These are phyloP conservation scores for Magnolia sinica DNA, from an alignment of 164 flowering plant species.

Conservation along the genomic window DNA sequence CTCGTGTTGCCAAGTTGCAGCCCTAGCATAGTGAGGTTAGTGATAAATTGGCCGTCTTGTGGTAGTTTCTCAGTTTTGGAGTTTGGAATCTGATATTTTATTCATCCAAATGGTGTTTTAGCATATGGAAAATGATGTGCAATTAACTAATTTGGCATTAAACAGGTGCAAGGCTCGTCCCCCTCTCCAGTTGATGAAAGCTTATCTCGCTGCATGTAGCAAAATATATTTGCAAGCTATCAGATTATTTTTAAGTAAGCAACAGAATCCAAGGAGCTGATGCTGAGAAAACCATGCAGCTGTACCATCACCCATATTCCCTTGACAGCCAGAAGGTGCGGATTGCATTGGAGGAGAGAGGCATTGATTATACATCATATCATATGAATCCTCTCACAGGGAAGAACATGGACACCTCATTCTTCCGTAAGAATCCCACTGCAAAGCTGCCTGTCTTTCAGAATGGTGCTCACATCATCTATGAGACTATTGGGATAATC, in stretches of 20 bases:
- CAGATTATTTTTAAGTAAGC: background rate
- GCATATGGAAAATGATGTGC: too few species aligned
- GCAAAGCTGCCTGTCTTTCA: constrained; percentile 85
- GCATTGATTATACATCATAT: constrained; percentile 82
- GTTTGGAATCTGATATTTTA: background rate
- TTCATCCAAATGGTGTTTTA: too few species aligned
- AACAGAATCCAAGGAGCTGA: constrained; percentile 7
- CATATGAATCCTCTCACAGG: constrained; percentile 90
- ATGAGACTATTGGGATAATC: constrained; percentile 71
- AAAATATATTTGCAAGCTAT: background rate
- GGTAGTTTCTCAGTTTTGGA: background rate
- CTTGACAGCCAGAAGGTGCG: constrained; percentile 94
- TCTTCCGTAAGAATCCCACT: constrained; percentile 74
- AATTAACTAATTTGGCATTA: background rate
- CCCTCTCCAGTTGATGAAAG: background rate
- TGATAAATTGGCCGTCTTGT: background rate
- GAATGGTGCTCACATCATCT: constrained; percentile 75
- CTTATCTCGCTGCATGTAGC: background rate
- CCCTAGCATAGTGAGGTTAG: background rate
- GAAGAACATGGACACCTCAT: constrained; percentile 74
- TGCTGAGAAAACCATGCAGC: constrained; percentile 63
- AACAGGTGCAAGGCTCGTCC: background rate
- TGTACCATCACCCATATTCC: constrained; percentile 87
- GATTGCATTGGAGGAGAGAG: constrained; percentile 85
- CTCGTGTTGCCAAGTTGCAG: too few species aligned